Base-by-base conservation (phyloP, 441 rosid species). In the Pelargonium myrrhifolium region DNA sequence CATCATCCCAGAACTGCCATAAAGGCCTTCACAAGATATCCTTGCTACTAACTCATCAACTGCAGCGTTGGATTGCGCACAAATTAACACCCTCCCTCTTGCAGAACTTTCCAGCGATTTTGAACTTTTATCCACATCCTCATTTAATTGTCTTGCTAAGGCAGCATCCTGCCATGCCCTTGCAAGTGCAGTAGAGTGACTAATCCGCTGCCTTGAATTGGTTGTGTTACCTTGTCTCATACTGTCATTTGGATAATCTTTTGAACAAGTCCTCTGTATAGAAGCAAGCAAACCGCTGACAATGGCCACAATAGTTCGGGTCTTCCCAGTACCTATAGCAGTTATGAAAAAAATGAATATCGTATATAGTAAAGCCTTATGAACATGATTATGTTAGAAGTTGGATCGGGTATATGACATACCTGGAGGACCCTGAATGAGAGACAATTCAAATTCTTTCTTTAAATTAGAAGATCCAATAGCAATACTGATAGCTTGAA, bases 401-500 rank as follows among this genome's bases (percentile, higher is more conserved):
- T 62, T 59, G 66, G 2, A 49, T 11, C 62, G 65, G 63, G 64
- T 17, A 14, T 51, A 68, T 10, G 17, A 67, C 73, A 70, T 81
- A 92, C 99, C 99, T 83, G 99, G 99, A 77, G 99, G 99, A 65
- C 99, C 99, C 86, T 95, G 99, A 74, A 95, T 89, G 69, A 95
- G 99, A 66, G 98, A 90, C 74, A 95, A 69, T 67, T 83, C 88
- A 83, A 82, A 84, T 61, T 81, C 86, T 70, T 83, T 86, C 77
- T 80, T 77, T 62, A 77, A 59, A 73, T 62, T 80, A 74, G 78
- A 75, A 43, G 83, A 82, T 51, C 92, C 84, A 73, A 85, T 76
- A 65, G 92, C 85, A 77, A 72, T 79, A 77, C 79, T 74, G 68
- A 95, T 86, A 64, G 99, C 98, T 74, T 86, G 93, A 74, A 95